Evolutionary conservation across 2,329 filamentous ascomycete genomes (phyloP), one percentile per base, ranked within the genome.

Genomic region (Fusarium scirpi): DNA sequence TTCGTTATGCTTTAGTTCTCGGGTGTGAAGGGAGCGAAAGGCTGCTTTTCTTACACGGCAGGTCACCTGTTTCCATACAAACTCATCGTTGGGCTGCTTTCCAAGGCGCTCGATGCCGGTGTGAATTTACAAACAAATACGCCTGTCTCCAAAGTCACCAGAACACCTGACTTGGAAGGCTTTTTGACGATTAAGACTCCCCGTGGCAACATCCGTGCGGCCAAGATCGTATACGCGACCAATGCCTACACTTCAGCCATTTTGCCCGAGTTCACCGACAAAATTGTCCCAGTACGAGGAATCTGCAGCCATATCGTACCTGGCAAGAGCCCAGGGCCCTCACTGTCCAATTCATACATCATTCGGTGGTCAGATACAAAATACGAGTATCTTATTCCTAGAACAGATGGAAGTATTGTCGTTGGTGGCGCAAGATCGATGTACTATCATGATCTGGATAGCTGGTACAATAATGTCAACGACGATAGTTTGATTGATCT

Each of bases 341-440:
- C 29, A 2, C 30, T 59, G 0, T 30, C 41, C 0, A 59, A 57
- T 3, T 59, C 57, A 0, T 59, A 59, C 0, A 59, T 59, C 0
- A 56, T 59, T 40, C 57, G 57, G 13, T 59, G 57, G 57, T 57
- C 57, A 9, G 57, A 59, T 18, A 59, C 57, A 4, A 29, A 59
- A 13, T 59, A 46, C 13, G 57, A 59, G 7, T 59, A 59, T 12
- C 29, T 59, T 7, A 46, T 59, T 6, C 57, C 57, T 4, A 57
- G 57, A 18, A 41, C 44, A 6, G 57, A 59, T 2, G 57, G 57
- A 2, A 56, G 49, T 2, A 59, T 59, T 15, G 4, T 59, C 0
- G 57, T 59, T 16, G 57, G 57, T 4, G 57, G 57, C 0, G 57
- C 57, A 4, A 30, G 57, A 9, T 56, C 49, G 0, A 3, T 34